Evolutionary conservation across 495 filamentous ascomycete species (phyloP).

Genomic region (Rhypophila decipiens): DNA sequence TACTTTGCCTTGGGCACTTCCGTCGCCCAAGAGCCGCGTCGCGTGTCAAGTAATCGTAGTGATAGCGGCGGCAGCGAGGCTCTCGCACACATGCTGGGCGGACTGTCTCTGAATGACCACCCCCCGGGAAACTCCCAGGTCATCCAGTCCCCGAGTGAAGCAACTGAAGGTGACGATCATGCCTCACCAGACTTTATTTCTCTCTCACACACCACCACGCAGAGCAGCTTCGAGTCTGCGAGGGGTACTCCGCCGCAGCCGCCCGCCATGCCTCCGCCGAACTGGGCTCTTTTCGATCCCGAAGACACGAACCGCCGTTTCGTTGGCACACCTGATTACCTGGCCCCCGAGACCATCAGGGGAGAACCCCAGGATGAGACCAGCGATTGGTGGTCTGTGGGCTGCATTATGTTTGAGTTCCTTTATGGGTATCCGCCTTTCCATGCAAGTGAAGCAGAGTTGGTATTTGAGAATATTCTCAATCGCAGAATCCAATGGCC

Average conservation of each 20-base stretch:
- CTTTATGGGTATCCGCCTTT: conserved; percentile 90
- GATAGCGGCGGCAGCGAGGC: conserved; percentile 87
- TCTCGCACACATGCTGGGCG: conserved; percentile 74
- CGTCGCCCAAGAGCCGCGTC: conserved; percentile 66
- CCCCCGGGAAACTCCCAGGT: conserved; percentile 28
- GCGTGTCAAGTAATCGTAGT: conserved; percentile 81
- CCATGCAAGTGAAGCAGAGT: conserved; percentile 81
- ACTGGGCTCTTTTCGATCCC: conserved; percentile 94
- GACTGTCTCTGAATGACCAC: conserved; percentile 70
- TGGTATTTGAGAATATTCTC: conserved; percentile 95
- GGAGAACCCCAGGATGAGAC: conserved; percentile 93
- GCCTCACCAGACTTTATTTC: conserved; percentile 66
- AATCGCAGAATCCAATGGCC: conserved; percentile 87
- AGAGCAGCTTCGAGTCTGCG: conserved; percentile 34
- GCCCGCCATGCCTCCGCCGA: conserved; percentile 82
- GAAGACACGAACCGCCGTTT: conserved; percentile 90
- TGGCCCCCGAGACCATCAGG: conserved; percentile 94
- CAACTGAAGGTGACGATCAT: conserved; percentile 44
- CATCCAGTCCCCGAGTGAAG: conserved; percentile 53
- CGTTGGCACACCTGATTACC: conserved; percentile 94
- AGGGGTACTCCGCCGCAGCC: conserved; percentile 58
- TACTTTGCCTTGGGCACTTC: conserved; percentile 83
- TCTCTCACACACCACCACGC: conserved; percentile 56
- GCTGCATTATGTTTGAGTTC: conserved; percentile 96
- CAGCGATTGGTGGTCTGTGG: conserved; percentile 99